Evolutionary conservation across 108 stramenopile species (phyloP), one percentile per base, ranked within the genome.

Genomic region (Pseudonitzschia multistriata): DNA sequence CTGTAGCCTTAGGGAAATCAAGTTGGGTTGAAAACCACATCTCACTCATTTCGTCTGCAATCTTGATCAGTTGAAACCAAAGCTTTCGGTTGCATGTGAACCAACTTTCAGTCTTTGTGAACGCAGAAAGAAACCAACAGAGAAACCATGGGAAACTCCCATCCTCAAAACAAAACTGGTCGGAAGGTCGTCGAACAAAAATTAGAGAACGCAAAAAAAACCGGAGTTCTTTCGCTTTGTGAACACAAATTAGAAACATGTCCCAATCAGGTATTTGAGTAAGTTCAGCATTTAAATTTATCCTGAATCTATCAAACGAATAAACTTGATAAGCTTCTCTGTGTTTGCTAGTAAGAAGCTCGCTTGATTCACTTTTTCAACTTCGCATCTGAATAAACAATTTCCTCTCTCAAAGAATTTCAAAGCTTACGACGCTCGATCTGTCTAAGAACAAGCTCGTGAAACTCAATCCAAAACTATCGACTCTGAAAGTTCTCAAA

Each of bases 121-220:
- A 45, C 3, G 42, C 5, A 7, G 8, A 8, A 7, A 7, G 8
- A 10, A 4, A 45, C 15, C 42, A 45, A 30, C 11, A n/a, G 7
- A 55, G 13, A 3, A 55, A 76, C 35, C 52, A 91, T 91, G 87
- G 90, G 90, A 66, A 91, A 91, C 63, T 39, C 82, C 31, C 82
- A 86, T 28, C 89, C 90, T 17, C 82, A 74, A 34, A 91, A 91
- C 64, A 84, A 86, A 66, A 84, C 85, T 0, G 90, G 90, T n/a
- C 71, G 71, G 57, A 85, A 86, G 66, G 85, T 85, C 2, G 82
- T 88, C 10, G 72, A 70, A 19, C 85, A 89, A 77, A 89, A 89
- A 74, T 40, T 86, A 10, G 88, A 89, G 49, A 84, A 83, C 68
- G 88, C 88, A 4, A 67, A 69, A 25, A 89, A 89, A 62, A 82